Conservation (phyloP, 2,329 filamentous ascomycete genomes). For the Fusarium annulatum region DNA sequence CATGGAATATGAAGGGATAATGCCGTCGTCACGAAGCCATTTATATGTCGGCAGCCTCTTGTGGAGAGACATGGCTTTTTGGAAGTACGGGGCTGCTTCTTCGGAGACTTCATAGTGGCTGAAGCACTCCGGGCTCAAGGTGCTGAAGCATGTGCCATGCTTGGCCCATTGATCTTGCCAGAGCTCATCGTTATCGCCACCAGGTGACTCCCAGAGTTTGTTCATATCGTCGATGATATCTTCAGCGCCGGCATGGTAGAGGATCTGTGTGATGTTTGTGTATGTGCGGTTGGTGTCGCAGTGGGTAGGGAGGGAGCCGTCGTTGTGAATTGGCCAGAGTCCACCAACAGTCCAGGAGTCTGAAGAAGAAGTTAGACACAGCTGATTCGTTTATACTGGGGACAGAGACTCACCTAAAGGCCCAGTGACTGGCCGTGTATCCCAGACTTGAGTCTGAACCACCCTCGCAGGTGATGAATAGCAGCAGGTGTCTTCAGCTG, state of each 20-base stretch:
- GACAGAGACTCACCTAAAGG: not conserved
- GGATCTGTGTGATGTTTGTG: constrained; percentile 25
- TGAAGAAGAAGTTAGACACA: not conserved
- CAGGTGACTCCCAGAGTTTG: not conserved
- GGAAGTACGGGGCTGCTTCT: constrained; percentile 19
- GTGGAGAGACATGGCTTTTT: constrained; percentile 13
- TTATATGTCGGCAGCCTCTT: constrained; percentile 15
- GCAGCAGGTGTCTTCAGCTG: constrained; percentile 3
- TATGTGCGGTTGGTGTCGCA: constrained; percentile 28
- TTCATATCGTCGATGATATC: constrained; percentile 5
- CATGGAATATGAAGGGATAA: constrained; percentile 17
- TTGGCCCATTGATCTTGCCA: constrained; percentile 17
- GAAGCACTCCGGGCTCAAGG: constrained; percentile 14
- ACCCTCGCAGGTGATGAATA: constrained; percentile 16
- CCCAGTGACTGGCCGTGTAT: constrained; percentile 11
- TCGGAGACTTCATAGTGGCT: constrained; percentile 6
- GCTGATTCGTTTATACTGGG: fast-evolving
- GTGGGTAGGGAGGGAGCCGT: constrained; percentile 9
- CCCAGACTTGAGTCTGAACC: constrained; percentile 22
- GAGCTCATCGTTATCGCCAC: constrained; percentile 1
- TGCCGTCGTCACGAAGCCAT: constrained; percentile 19
- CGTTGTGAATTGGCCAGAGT: constrained; percentile 8
- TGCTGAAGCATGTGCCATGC: constrained; percentile 24
- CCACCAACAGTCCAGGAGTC: constrained; percentile 23
- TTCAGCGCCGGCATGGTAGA: constrained; percentile 17